Evolutionary conservation across 1,284 basidiomycete genomes (phyloP).

Genomic region (Ceratobasidium sp.): DNA sequence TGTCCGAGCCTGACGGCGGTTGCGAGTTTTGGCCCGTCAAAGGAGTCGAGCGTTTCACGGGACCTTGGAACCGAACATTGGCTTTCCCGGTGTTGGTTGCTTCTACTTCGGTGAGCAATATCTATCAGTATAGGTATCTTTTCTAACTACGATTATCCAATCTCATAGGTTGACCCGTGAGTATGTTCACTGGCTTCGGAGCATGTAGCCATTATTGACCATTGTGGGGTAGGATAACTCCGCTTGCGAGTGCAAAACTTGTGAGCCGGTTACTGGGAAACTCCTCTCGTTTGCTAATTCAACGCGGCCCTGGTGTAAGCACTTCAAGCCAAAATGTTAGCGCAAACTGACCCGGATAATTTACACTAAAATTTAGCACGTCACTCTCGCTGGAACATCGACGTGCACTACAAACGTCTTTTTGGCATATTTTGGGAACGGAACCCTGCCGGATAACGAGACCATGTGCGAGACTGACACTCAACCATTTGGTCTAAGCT

Average conservation of each 20-base stretch:
- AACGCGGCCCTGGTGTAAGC: neutral
- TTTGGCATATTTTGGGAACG: slow-evolving; percentile 4
- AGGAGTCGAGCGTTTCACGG: slow-evolving; percentile 39
- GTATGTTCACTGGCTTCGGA: neutral
- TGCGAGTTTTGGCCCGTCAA: slow-evolving; percentile 41
- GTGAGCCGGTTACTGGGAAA: neutral
- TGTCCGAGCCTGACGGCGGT: slow-evolving; percentile 40
- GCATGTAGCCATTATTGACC: neutral
- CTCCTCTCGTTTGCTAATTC: neutral
- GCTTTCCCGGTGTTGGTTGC: slow-evolving; percentile 33
- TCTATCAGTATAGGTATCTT: neutral
- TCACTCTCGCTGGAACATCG: neutral
- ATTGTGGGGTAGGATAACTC: neutral
- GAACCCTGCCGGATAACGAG: neutral
- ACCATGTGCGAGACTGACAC: slow-evolving; percentile 19
- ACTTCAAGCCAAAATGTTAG: neutral
- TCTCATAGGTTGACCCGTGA: slow-evolving; percentile 17
- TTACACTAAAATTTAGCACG: slow-evolving; percentile 3
- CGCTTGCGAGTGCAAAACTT: slow-evolving; percentile 13
- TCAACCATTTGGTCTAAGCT: slow-evolving; percentile 1
- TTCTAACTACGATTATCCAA: neutral
- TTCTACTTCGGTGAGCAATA: slow-evolving; percentile 32
- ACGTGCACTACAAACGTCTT: slow-evolving; percentile 4
- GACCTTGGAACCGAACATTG: slow-evolving; percentile 37
- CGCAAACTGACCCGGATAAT: neutral